A percentile compares a stretch with the other conserved stretches of the same genome.
These are phyloP conservation scores for Lachancea cidri DNA, from an alignment of 805 yeast genomes.

Conservation along the genomic window DNA sequence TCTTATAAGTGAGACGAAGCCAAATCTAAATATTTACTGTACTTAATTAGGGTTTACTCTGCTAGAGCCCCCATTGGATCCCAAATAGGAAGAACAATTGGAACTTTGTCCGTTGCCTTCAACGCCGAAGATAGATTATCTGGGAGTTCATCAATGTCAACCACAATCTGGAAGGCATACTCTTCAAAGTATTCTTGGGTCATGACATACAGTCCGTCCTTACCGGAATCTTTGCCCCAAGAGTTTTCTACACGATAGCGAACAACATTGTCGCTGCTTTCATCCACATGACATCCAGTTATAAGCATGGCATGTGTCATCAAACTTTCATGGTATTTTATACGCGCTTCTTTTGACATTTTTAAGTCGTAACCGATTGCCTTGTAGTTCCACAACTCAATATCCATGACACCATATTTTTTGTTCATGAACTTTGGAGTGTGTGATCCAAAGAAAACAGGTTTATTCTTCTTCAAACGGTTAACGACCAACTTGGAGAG, in stretches of 20 bases:
- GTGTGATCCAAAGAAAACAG: slow-evolving; percentile 85
- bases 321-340: slow-evolving; percentile 61
- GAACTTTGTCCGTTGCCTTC: slow-evolving; percentile 39
- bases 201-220: slow-evolving; percentile 66
- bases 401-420: slow-evolving; percentile 65
- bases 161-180: slow-evolving; percentile 68
- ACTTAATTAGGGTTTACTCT: too few species aligned
- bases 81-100: slow-evolving; percentile 64
- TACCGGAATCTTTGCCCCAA: slow-evolving; percentile 68
- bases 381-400: slow-evolving; percentile 61
- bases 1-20: too few species aligned
- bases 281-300: slow-evolving; percentile 74
- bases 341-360: slow-evolving; percentile 60
- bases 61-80: slow-evolving; percentile 81
- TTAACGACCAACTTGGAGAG: slow-evolving; percentile 59
- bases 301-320: slow-evolving; percentile 92
- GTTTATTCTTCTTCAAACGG: slow-evolving; percentile 66
- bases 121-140: slow-evolving; percentile 34
- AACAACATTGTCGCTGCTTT: slow-evolving; percentile 46
- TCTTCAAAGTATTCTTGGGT: slow-evolving; percentile 70
- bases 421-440: slow-evolving; percentile 73
- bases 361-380: slow-evolving; percentile 50
- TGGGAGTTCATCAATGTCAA: slow-evolving; percentile 46
- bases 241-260: slow-evolving; percentile 75
- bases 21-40: too few species aligned